A percentile compares a stretch with the other conserved stretches of the same genome.
Conservation (phyloP, 176 grass and related monocot species). For the Triticum timopheevii region DNA sequence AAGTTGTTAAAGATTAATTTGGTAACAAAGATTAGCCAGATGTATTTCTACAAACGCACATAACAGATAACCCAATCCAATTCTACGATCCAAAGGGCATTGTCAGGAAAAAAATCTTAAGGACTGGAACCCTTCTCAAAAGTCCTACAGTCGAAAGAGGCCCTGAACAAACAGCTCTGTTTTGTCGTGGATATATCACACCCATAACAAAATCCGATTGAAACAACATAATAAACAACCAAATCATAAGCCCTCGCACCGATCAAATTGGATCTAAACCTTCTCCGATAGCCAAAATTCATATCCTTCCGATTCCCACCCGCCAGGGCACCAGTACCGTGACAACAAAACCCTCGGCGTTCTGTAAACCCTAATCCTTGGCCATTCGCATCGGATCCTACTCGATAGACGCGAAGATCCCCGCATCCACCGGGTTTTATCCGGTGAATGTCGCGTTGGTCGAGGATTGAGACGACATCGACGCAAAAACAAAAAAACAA, state of each 20-base stretch:
- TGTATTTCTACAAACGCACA: not conserved
- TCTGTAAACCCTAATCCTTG: slow-evolving; percentile 24
- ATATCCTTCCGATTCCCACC: not conserved
- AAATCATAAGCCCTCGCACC: not conserved
- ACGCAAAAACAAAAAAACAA: not conserved
- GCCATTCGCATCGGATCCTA: not conserved
- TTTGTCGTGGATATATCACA: not conserved
- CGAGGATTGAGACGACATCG: not conserved
- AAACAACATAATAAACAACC: not conserved
- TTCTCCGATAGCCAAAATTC: not conserved
- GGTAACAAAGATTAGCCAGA: not conserved
- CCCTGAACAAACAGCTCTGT: not conserved
- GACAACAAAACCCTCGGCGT: not conserved
- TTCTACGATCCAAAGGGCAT: not conserved
- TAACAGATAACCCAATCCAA: not conserved
- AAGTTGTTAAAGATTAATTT: not conserved
- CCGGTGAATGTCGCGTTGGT: not conserved
- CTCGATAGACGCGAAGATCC: not conserved
- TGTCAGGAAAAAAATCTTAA: not conserved
- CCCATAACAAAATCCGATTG: not conserved
- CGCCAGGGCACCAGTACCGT: not conserved
- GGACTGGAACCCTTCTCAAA: not conserved
- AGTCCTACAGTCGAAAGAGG: not conserved
- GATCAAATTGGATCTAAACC: not conserved
- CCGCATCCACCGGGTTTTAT: not conserved